phyloP scores from a whole-genome alignment of 768 basidiomycete species.

The Strobilomyces echinocephalus region DNA sequence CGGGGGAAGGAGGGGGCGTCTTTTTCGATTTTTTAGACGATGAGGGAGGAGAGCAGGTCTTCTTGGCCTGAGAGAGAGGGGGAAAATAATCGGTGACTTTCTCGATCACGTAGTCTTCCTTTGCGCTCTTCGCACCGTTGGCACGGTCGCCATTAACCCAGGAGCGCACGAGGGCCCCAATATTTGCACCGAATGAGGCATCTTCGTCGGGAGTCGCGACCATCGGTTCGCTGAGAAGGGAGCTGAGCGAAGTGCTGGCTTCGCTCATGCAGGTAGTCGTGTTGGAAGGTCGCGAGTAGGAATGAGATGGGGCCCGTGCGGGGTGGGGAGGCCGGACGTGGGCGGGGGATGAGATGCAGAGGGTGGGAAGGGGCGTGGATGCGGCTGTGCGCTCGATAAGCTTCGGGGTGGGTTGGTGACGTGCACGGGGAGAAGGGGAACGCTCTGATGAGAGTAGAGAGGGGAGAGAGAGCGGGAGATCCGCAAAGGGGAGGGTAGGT shows the following conservation, averaged over 20 bases:
- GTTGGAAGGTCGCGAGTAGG: conserved; percentile 29
- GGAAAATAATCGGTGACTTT: conserved; percentile 31
- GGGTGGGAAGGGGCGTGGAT: conserved; percentile 38
- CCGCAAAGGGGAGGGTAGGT: conserved; percentile 26
- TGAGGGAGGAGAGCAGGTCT: not conserved
- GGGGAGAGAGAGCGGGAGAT: conserved; percentile 5
- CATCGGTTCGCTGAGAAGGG: conserved; percentile 41
- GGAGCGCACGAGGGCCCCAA: conserved; percentile 37
- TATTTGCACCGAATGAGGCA: conserved; percentile 42
- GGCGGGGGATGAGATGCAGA: conserved; percentile 45
- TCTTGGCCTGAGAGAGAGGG: conserved; percentile 18
- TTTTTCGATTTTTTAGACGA: conserved; percentile 21
- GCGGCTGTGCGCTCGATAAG: conserved; percentile 33
- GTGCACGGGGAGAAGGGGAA: conserved; percentile 20
- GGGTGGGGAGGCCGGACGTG: conserved; percentile 23
- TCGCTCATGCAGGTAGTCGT: conserved; percentile 33
- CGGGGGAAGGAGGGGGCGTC: conserved; percentile 10
- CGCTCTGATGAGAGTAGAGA: conserved; percentile 5
- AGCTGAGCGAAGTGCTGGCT: conserved; percentile 49
- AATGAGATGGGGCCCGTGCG: conserved; percentile 33
- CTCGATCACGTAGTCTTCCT: conserved; percentile 22
- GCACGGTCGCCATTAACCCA: conserved; percentile 26
- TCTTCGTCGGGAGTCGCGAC: conserved; percentile 40
- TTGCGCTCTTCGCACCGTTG: conserved; percentile 27
- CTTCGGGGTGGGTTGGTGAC: conserved; percentile 28